Base-by-base conservation (phyloP, 2,329 filamentous ascomycete genomes). In the Didymella pomorum region DNA sequence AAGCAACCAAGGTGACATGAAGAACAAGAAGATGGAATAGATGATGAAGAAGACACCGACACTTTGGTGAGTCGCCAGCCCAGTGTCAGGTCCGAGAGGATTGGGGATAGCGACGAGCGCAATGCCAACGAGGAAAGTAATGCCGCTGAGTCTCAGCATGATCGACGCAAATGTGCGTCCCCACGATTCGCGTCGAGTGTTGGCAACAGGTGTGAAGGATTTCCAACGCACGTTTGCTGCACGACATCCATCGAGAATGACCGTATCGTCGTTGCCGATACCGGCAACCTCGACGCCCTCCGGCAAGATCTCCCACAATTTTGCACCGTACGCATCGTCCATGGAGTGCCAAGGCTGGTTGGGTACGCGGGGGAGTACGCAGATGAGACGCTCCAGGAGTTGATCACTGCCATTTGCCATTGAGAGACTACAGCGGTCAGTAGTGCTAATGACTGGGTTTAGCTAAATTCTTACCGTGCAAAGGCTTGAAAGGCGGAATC, bases 401-500 rank as follows among this genome's bases (percentile, higher is more conserved):
- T 70, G 68, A 33, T 82, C 76, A 60, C 76, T 79, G 37, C 80
- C 79, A 42, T 82, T 82, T 10, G 78, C 76, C 0, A 83, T 69
- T 12, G 79, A 82, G 4, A 83, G 74, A 9, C 70, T 73, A 14
- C 0, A 23, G 3, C 7, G 9, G 3, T 56, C 11, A 50, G 41
- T 12, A 31, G 10, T 6, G 31, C 4, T 12, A 10, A 4, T 16
- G 1, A 44, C 1, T 2, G 1, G 0, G 7, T 12, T 20, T n/a
- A 11, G 6, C 1, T n/a, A 5, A 12, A n/a, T 16, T 35, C 65
- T 21, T 62, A 69, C 31, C 79, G 72, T 5, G 80, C 79, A 52
- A 83, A 83, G 0, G 80, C 81, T 60, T 82, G 77, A 55, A 84
- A 82, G 0, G 71, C 77, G 3, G 77, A 72, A 56, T 83, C 81